Percentiles rank a stretch among this genome's conserved stretches.
These are phyloP conservation scores for Mikania micrantha DNA, from an alignment of 129 eudicot genomes.

Conservation along the genomic window DNA sequence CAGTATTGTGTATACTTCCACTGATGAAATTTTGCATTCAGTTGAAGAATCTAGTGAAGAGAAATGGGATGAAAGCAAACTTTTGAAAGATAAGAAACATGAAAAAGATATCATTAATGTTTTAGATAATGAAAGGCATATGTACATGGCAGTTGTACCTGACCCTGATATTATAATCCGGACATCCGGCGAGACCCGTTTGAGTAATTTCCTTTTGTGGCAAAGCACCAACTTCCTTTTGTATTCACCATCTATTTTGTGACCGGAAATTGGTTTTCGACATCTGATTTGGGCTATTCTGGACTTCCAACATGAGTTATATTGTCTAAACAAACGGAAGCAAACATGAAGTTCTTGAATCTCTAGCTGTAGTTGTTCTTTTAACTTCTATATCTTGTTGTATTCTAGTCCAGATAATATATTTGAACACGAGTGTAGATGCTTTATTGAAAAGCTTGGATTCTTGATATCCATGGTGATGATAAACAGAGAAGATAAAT, in stretches of 20 bases:
- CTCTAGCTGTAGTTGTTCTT: background rate
- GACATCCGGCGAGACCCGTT: slow-evolving; percentile 70
- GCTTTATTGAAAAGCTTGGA: too few relatives aligned
- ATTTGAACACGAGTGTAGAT: slow-evolving; percentile 9
- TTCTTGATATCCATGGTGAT: background rate
- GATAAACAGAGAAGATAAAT: too few relatives aligned
- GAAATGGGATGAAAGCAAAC: slow-evolving; percentile 18
- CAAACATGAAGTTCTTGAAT: slow-evolving; percentile 13
- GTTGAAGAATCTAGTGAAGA: slow-evolving; percentile 37
- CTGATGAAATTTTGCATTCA: slow-evolving; percentile 49
- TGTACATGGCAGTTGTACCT: slow-evolving; percentile 49
- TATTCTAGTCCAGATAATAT: slow-evolving; percentile 10
- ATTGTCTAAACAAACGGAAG: slow-evolving; percentile 49
- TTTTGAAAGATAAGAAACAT: background rate
- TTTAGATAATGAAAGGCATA: slow-evolving; percentile 36
- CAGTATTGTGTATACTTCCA: slow-evolving; percentile 56
- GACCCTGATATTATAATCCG: slow-evolving; percentile 60
- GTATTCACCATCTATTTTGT: slow-evolving; percentile 52
- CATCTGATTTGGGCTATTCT: slow-evolving; percentile 57
- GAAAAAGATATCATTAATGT: slow-evolving; percentile 14
- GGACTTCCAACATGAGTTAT: slow-evolving; percentile 49
- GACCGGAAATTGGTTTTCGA: slow-evolving; percentile 75
- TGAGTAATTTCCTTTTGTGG: slow-evolving; percentile 81
- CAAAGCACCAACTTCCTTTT: slow-evolving; percentile 46
- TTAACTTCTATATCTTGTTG: slow-evolving; percentile 13